A percentile compares a stretch with the other conserved stretches of the same genome.
phyloP scores from a whole-genome alignment of 2,329 filamentous ascomycete genomes.

The Ophiostoma populinum region DNA sequence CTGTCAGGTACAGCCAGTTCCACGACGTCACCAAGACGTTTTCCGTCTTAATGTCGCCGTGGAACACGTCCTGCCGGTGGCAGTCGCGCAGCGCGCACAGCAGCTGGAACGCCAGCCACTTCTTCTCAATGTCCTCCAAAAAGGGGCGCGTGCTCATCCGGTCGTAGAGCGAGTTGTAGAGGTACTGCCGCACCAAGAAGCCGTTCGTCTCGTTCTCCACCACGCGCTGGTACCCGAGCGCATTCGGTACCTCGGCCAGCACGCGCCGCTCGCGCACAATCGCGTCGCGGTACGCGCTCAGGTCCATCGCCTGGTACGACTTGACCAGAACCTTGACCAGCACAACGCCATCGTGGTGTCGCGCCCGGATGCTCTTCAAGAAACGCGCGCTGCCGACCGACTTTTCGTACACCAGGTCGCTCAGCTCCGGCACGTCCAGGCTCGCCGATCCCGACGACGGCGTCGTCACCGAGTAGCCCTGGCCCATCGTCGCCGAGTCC shows the following conservation, averaged over 20 bases:
- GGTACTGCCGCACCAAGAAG: conserved; percentile 83
- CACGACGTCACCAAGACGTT: conserved; percentile 94
- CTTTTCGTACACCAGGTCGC: conserved; percentile 81
- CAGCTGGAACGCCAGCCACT: conserved; percentile 93
- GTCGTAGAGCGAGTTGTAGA: conserved; percentile 95
- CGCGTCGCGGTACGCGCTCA: conserved; percentile 60
- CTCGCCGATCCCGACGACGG: conserved; percentile 81
- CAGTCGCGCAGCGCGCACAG: conserved; percentile 85
- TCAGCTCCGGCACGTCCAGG: conserved; percentile 84
- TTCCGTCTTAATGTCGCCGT: conserved; percentile 97
- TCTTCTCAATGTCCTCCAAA: conserved; percentile 94
- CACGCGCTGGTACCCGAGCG: conserved; percentile 74
- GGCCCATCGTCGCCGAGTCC: conserved; percentile 51
- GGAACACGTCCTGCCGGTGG: conserved; percentile 74
- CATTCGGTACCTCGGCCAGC: conserved; percentile 74
- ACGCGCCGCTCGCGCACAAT: conserved; percentile 65
- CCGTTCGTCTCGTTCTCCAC: conserved; percentile 84
- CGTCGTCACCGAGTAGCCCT: conserved; percentile 87
- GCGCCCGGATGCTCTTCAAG: conserved; percentile 88
- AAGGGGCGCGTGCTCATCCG: conserved; percentile 92
- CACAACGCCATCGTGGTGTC: conserved; percentile 78
- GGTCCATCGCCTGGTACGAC: conserved; percentile 64
- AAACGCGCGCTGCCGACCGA: conserved; percentile 83
- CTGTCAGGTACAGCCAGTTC: conserved; percentile 98
- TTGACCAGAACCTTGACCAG: conserved; percentile 93